Conservation (phyloP, 495 filamentous ascomycete genomes). For the Aspergillus affinis region DNA sequence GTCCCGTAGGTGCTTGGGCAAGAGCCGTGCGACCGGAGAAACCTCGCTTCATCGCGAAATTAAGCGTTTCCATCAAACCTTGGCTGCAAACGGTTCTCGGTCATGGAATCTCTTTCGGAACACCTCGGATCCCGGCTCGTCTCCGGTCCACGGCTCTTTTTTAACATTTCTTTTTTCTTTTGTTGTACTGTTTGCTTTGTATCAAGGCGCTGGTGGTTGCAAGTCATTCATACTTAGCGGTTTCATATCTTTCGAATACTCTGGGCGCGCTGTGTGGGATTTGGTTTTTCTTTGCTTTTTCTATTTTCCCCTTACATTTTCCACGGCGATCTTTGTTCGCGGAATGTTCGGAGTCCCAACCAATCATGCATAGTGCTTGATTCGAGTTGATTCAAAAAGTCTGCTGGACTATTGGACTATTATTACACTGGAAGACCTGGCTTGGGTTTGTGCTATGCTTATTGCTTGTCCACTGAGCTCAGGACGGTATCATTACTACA, state of each 20-base stretch:
- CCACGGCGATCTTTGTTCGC: slow-evolving; percentile 14
- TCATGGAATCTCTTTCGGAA: neutral
- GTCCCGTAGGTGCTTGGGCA: neutral
- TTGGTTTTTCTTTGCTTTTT: neutral
- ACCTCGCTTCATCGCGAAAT: slow-evolving; percentile 6
- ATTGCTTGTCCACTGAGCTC: neutral
- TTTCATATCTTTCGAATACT: slow-evolving; percentile 24
- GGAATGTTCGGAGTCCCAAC: slow-evolving; percentile 13
- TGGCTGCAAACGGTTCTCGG: neutral
- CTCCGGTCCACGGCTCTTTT: slow-evolving; percentile 12
- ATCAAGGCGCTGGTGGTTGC: slow-evolving; percentile 44
- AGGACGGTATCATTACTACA: neutral
- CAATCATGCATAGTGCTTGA: slow-evolving; percentile 25
- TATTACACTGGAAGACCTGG: neutral
- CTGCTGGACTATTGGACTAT: slow-evolving; percentile 10
- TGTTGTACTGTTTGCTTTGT: slow-evolving; percentile 20
- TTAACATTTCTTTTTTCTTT: slow-evolving; percentile 19
- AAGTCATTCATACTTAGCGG: slow-evolving; percentile 32
- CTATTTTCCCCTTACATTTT: slow-evolving; percentile 9
- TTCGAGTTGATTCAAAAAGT: slow-evolving; percentile 20
- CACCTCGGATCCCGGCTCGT: neutral
- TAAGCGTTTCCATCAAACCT: neutral
- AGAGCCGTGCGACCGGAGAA: slow-evolving; percentile 6
- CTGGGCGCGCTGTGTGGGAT: slow-evolving; percentile 25
- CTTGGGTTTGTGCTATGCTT: neutral